Base-by-base conservation (phyloP, 208 protist genomes). In the Acanthamoeba lenticulata region DNA sequence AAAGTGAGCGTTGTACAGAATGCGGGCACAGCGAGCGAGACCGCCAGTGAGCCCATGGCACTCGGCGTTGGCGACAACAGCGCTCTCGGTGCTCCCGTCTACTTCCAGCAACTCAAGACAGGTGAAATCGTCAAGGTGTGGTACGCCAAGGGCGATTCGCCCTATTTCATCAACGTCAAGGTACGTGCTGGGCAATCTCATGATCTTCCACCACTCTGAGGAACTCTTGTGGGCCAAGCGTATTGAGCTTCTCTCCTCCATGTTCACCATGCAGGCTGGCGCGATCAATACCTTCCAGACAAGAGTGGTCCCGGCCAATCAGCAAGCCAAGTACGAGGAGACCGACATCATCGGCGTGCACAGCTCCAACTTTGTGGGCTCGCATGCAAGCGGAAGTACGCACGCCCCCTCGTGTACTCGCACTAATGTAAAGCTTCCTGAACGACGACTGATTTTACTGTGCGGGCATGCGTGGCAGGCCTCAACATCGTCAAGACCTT, bases 141-240 rank as follows among this genome's bases (percentile, higher is more conserved):
- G 67, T 95, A 95, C 47, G 7, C 95, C 15, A 93, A 2, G 1
- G 83, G 1, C 27, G 94, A 95, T 69, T 57, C 27, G 1, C 47
- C 57, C 1, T 94, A 94, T 40, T 92, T 95, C n/a, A 65, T 95
- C 19, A 74, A 95, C 42, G 94, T 95, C 27, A 95, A 95, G 55
- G 83, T 81, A 95, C 24, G n/a, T 45, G n/a, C 62, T 47, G 21
- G 88, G 29, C 42, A 79, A 92, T 57, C 27, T 49, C n/a, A 17
- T 77, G 57, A 65, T 47, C n/a, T 49, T 52, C 29, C 19, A 27
- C 52, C 11, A 60, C 52, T 11, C 21, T 21, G 21, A 60, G 52
- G 52, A 27, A 60, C 15, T 27, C 52, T 60, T 21, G 52, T 21
- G 15, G 11, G 52, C 11, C 21, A 21, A 60, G 21, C 21, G 11